Base-by-base conservation (phyloP, 1,284 basidiomycete genomes). In the Pseudozyma pruni region DNA sequence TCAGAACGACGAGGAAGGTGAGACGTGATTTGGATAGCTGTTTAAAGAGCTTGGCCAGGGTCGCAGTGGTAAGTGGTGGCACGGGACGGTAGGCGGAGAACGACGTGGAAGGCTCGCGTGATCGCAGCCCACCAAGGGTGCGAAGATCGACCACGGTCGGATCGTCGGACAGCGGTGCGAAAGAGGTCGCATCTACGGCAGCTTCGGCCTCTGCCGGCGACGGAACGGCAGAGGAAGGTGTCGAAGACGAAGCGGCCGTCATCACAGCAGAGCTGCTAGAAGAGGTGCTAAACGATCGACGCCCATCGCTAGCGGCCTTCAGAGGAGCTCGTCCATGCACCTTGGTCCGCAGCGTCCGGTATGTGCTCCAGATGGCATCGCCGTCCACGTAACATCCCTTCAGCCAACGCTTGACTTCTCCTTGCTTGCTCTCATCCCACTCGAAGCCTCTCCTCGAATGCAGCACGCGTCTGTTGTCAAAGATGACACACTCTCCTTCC, bases 401-500 rank as follows among this genome's bases (percentile, higher is more conserved):
- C 66, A 94, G 83, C 92, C 92, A 70, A 75, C 74, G 51, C 73
- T 78, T 19, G 74, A 79, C 29, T 72, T 81, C 48, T 64, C 79
- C 57, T 16, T 35, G 55, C 39, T 72, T 62, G 37, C 68, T 75
- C 51, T 88, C 87, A 35, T 83, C 79, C 57, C 83, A 78, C 41
- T 82, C 78, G 81, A 98, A 98, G 3, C 89, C 90, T 1, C 89
- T 91, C 10, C 95, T 85, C 0, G 92, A 92, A 80, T 98, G 95
- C 57, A 98, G 83, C 3, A 96, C 89, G n/a, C 95, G 86, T 20
- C 94, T 86, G 77, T 98, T 98, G 82, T 98, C 94, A 75, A 98
- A 98, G 13, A 95, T 73, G 31, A 93, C 93, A 17, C 90, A 89
- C 71, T 97, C 93, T 39, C 93, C 93, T 81, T 94, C 92, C 32